Base-by-base conservation (phyloP, 2,329 filamentous ascomycete genomes). In the Verruconis gallopava region DNA sequence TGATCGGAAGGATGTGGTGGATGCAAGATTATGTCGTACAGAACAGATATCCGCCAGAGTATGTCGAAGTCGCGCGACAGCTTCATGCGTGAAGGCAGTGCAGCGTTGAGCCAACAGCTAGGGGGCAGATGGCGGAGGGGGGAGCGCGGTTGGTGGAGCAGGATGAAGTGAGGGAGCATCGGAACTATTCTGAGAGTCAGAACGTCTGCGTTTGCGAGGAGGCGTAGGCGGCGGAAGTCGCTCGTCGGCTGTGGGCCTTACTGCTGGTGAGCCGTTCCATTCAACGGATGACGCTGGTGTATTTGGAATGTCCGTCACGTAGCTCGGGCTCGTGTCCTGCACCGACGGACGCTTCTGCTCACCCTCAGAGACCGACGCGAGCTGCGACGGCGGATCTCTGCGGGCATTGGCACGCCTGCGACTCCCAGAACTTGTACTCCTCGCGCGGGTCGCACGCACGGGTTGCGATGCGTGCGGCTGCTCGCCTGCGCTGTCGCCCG, bases 211-310 rank as follows among this genome's bases (percentile, higher is more conserved):
- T n/a, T n/a, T n/a, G n/a, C 20, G 40, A 14, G 19, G 40, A 21
- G 40, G 40, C 21, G 21, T 42, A 17, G 30, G 22, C 5, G 32
- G 40, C 18, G 18, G 28, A n/a, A 21, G 4, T 21, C 11, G 40
- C 18, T 42, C 40, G 19, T 42, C 40, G 9, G 40, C 22, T 14
- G 33, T 42, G 2, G 40, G 13, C 18, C 25, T 18, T 33, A 28
- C 36, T 20, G 12, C 21, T 5, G 40, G 40, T 33, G 40, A 42
- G 40, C 32, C 40, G n/a, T 36, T 42, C 25, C 30, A 37, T 33
- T 42, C 40, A 14, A 20, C 40, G 3, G 40, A 42, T 13, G 40
- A 42, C 5, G 15, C 40, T 36, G 40, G 40, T 17, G 40, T 42
- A 9, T 33, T 21, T 22, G 40, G 22, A 21, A 30, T 21, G n/a